Evolutionary conservation across 352 stramenopile genomes (phyloP).

Genomic region (Phytophthora rubi): DNA sequence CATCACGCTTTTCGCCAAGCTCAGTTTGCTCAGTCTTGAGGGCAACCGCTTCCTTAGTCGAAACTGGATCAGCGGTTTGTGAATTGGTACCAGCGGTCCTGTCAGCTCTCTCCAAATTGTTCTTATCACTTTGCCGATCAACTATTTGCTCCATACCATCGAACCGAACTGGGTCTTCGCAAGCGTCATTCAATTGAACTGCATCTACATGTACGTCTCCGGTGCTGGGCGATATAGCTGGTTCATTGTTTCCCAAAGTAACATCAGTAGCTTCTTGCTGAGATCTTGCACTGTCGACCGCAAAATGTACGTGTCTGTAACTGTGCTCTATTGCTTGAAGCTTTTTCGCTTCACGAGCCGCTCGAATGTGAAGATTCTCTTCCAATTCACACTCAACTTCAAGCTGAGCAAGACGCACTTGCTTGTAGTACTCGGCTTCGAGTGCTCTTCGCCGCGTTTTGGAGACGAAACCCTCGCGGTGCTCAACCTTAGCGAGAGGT

Average conservation of each 20-base stretch:
- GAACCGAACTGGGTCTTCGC: neutral
- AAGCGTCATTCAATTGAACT: neutral
- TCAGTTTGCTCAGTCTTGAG: neutral
- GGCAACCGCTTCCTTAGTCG: neutral
- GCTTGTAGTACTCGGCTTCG: slow-evolving; percentile 72
- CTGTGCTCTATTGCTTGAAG: slow-evolving; percentile 25
- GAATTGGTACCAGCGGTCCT: neutral
- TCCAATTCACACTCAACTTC: slow-evolving; percentile 78
- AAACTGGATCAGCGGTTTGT: neutral
- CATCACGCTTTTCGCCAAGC: neutral
- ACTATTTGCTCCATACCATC: neutral
- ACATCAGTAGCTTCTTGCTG: neutral
- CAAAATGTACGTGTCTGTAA: slow-evolving; percentile 20
- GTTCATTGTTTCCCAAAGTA: neutral
- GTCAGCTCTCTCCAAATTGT: neutral
- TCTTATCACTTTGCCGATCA: neutral
- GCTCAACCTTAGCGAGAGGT: slow-evolving; percentile 10
- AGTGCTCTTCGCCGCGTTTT: slow-evolving; percentile 59
- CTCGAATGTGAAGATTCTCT: slow-evolving; percentile 74
- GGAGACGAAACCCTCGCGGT: slow-evolving; percentile 58
- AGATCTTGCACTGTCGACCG: slow-evolving; percentile 5
- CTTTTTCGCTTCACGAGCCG: slow-evolving; percentile 46
- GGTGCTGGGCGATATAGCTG: neutral
- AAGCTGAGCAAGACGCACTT: slow-evolving; percentile 68
- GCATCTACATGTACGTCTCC: neutral